A percentile compares a stretch with the other conserved stretches of the same genome.
Conservation (phyloP, 768 basidiomycete genomes). For the Serendipita indica region DNA sequence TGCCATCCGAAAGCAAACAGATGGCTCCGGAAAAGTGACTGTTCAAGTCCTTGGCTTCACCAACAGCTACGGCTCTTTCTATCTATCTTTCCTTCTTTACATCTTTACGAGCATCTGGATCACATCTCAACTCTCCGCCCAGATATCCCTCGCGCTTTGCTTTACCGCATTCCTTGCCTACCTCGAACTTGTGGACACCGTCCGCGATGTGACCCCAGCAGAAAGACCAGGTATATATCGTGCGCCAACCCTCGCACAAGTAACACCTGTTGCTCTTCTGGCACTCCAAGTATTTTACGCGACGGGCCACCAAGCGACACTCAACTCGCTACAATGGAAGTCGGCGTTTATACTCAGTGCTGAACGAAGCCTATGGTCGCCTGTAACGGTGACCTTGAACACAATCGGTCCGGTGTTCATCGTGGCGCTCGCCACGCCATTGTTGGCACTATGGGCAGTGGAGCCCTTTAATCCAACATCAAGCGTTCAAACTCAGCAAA, state of each 20-base stretch:
- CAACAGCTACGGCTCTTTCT: slow-evolving; percentile 80
- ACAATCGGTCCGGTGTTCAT: slow-evolving; percentile 60
- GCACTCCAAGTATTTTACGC: slow-evolving; percentile 65
- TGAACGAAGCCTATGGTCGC: slow-evolving; percentile 54
- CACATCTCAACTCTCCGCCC: slow-evolving; percentile 66
- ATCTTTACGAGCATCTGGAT: slow-evolving; percentile 37
- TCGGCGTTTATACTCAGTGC: slow-evolving; percentile 70
- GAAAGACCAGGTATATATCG: slow-evolving; percentile 26
- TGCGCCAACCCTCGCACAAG: slow-evolving; percentile 41
- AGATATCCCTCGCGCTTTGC: slow-evolving; percentile 53
- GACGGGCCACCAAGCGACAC: slow-evolving; percentile 84
- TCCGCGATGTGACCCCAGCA: slow-evolving; percentile 45
- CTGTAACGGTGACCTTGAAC: slow-evolving; percentile 60
- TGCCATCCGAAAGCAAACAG: slow-evolving; percentile 30
- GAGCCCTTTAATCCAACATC: slow-evolving; percentile 35
- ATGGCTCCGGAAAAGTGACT: slow-evolving; percentile 26
- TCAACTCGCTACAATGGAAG: slow-evolving; percentile 93
- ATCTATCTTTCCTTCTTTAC: slow-evolving; percentile 66
- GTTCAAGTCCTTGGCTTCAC: slow-evolving; percentile 67
- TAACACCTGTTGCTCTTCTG: slow-evolving; percentile 60
- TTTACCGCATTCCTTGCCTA: slow-evolving; percentile 55
- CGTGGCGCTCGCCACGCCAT: slow-evolving; percentile 47
- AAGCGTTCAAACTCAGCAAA: background rate
- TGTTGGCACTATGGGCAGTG: slow-evolving; percentile 74
- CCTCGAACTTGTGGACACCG: slow-evolving; percentile 68